Percentiles rank a stretch among this genome's conserved stretches.
These are phyloP conservation scores for Penicillium coffeae DNA, from an alignment of 495 filamentous ascomycete genomes.

Conservation along the genomic window DNA sequence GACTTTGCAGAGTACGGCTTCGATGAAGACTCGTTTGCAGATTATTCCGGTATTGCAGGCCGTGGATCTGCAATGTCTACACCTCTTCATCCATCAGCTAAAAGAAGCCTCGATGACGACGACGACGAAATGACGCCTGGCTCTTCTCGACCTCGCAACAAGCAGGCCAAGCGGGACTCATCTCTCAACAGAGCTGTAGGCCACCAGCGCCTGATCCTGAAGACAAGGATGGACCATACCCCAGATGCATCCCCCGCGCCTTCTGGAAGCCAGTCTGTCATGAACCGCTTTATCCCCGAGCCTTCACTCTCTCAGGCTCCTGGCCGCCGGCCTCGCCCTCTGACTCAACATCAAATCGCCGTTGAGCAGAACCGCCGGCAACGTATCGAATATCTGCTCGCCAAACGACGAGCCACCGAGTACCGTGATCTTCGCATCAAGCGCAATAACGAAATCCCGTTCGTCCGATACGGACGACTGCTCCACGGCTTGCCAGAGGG, in stretches of 20 bases:
- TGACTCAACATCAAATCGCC: conserved; percentile 90
- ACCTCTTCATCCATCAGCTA: conserved; percentile 36
- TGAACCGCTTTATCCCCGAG: conserved; percentile 47
- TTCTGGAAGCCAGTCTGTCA: conserved; percentile 43
- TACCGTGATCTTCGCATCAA: conserved; percentile 56
- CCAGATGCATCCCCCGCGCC: conserved; percentile 49
- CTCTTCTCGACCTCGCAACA: conserved; percentile 31
- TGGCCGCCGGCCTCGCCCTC: conserved; percentile 66
- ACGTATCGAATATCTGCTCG: conserved; percentile 82
- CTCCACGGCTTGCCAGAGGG: conserved; percentile 62
- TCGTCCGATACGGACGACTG: conserved; percentile 64
- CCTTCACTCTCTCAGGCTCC: conserved; percentile 29
- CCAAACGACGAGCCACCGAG: conserved; percentile 62
- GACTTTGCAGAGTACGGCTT: conserved; percentile 26
- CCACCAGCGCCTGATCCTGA: conserved; percentile 46
- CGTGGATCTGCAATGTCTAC: conserved; percentile 41
- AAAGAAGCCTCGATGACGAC: conserved; percentile 31
- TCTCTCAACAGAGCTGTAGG: conserved; percentile 34
- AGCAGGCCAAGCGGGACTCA: conserved; percentile 35
- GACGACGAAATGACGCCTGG: conserved; percentile 38
- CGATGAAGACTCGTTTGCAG: conserved; percentile 36
- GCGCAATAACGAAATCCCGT: conserved; percentile 56
- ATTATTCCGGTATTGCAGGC: conserved; percentile 32
- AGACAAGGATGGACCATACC: conserved; percentile 47
- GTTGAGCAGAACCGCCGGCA: conserved; percentile 85